phyloP scores from a whole-genome alignment of 2,329 filamentous ascomycete species.

The Macrophomina tecta region DNA sequence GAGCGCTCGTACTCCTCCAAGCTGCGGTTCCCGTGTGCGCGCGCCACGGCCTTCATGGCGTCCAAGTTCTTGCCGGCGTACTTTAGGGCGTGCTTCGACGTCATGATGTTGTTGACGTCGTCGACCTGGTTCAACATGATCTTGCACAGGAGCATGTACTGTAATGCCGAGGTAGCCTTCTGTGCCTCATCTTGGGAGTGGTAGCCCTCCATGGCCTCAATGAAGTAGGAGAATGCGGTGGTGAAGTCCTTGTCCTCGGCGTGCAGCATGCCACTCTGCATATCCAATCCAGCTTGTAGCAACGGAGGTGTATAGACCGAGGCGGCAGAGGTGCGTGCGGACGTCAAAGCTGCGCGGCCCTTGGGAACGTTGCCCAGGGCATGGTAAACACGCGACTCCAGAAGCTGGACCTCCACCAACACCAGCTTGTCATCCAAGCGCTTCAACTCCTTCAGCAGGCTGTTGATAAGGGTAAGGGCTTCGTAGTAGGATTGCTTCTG shows the following conservation, averaged over 20 bases:
- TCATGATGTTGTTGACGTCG: slow-evolving; percentile 94
- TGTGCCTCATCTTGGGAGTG: slow-evolving; percentile 85
- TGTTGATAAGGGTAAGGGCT: slow-evolving; percentile 94
- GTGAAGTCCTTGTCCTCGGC: slow-evolving; percentile 99
- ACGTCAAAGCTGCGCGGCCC: slow-evolving; percentile 91
- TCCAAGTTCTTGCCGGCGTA: slow-evolving; percentile 96
- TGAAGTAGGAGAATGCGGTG: slow-evolving; percentile 98
- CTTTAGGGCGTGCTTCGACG: slow-evolving; percentile 94
- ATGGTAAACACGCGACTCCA: slow-evolving; percentile 97
- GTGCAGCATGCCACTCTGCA: slow-evolving; percentile 99
- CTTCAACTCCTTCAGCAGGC: slow-evolving; percentile 94
- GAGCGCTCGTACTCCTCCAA: slow-evolving; percentile 97
- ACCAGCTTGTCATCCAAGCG: slow-evolving; percentile 98
- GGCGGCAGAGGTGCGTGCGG: slow-evolving; percentile 90
- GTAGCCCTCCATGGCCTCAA: slow-evolving; percentile 97
- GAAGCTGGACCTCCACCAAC: slow-evolving; percentile 94
- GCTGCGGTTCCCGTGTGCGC: slow-evolving; percentile 92
- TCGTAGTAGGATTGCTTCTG: slow-evolving; percentile 98
- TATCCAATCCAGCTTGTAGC: slow-evolving; percentile 94
- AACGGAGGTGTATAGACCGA: slow-evolving; percentile 96
- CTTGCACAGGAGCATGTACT: slow-evolving; percentile 99
- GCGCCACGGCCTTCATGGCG: slow-evolving; percentile 98
- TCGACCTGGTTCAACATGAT: slow-evolving; percentile 98
- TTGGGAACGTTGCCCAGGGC: slow-evolving; percentile 96
- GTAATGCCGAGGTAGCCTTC: slow-evolving; percentile 94